Evolutionary conservation across 805 yeast species (phyloP).

Genomic region (Candida pini): DNA sequence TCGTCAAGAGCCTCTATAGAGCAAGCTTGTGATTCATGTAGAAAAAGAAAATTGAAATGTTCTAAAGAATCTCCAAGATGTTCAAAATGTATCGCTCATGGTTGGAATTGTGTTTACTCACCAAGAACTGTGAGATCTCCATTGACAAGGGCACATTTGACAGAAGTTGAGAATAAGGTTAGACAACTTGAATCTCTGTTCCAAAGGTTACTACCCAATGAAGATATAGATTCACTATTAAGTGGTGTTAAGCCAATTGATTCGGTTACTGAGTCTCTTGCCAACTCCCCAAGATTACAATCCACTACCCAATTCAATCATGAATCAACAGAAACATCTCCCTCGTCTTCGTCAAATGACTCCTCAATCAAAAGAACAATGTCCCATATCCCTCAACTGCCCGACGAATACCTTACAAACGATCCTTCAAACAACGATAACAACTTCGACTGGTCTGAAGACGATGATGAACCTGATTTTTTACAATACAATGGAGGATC

Average conservation of each 20-base stretch:
- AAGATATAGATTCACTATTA: slow-evolving; percentile 35
- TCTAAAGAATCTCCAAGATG: slow-evolving; percentile 76
- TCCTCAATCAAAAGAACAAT: slow-evolving; percentile 1
- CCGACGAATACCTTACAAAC: slow-evolving; percentile 21
- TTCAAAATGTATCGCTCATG: slow-evolving; percentile 63
- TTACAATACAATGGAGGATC: slow-evolving; percentile 8
- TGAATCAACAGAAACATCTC: slow-evolving; percentile 9
- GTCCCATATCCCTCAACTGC: slow-evolving; percentile 16
- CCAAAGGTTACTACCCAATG: slow-evolving; percentile 37
- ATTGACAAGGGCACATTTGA: slow-evolving; percentile 72
- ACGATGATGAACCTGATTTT: slow-evolving; percentile 32
- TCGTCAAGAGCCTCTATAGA: slow-evolving; percentile 34
- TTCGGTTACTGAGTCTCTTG: slow-evolving; percentile 9
- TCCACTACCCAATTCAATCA: slow-evolving; percentile 2
- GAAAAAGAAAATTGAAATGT: slow-evolving; percentile 74
- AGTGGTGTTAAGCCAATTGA: slow-evolving; percentile 12
- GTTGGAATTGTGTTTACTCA: slow-evolving; percentile 72
- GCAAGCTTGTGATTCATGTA: slow-evolving; percentile 78
- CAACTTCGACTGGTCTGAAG: slow-evolving; percentile 59
- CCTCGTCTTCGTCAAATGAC: slow-evolving; percentile 1
- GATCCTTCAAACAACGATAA: slow-evolving; percentile 29
- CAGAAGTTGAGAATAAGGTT: slow-evolving; percentile 62
- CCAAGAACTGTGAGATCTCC: slow-evolving; percentile 79
- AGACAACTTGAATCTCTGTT: slow-evolving; percentile 41
- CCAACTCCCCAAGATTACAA: slow-evolving; percentile 13